Percentiles rank a stretch among this genome's conserved stretches.
These are phyloP conservation scores for Capsaspora owczarzaki DNA, from an alignment of 78 protist genomes.

Conservation along the genomic window DNA sequence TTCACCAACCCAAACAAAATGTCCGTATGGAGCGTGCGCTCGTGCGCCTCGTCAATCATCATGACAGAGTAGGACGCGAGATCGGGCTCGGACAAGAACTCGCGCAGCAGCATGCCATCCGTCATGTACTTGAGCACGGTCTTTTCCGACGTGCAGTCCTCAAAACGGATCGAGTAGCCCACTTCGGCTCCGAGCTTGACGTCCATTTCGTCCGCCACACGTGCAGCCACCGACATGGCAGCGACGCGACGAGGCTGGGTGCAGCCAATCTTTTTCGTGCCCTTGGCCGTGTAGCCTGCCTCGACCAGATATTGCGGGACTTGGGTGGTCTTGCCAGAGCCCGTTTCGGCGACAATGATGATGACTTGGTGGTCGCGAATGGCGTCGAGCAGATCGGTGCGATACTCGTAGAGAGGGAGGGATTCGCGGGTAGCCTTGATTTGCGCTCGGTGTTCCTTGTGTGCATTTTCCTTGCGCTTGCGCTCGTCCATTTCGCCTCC, in stretches of 20 bases:
- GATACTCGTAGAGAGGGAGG: conserved; percentile 69
- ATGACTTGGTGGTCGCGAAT: conserved; percentile 37
- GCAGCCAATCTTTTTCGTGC: conserved; percentile 74
- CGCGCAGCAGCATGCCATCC: conserved; percentile 96
- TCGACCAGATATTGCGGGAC: conserved; percentile 92
- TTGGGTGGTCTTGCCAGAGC: conserved; percentile 96
- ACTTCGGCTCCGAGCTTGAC: conserved; percentile 70
- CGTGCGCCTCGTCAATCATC: conserved; percentile 99
- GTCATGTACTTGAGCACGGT: conserved; percentile 93
- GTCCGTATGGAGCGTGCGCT: conserved; percentile 94
- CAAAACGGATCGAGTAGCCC: conserved; percentile 84
- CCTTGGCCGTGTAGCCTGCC: conserved; percentile 57
- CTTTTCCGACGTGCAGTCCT: conserved; percentile 75
- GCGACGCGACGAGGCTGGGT: conserved; percentile 98
- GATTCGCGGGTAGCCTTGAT: conserved; percentile 50
- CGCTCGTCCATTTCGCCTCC: background rate
- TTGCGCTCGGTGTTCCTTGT: background rate
- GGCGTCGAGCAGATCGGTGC: conserved; percentile 46
- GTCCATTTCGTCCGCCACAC: conserved; percentile 91
- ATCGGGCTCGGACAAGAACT: conserved; percentile 77
- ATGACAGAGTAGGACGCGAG: conserved; percentile 66
- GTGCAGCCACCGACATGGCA: conserved; percentile 90
- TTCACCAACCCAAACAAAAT: conserved; percentile 42
- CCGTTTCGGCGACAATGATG: conserved; percentile 88
- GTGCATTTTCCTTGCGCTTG: background rate